A percentile compares a stretch with the other conserved stretches of the same genome.
Evolutionary conservation across 345 rosid species (phyloP).

Genomic region (Sapria himalayana): DNA sequence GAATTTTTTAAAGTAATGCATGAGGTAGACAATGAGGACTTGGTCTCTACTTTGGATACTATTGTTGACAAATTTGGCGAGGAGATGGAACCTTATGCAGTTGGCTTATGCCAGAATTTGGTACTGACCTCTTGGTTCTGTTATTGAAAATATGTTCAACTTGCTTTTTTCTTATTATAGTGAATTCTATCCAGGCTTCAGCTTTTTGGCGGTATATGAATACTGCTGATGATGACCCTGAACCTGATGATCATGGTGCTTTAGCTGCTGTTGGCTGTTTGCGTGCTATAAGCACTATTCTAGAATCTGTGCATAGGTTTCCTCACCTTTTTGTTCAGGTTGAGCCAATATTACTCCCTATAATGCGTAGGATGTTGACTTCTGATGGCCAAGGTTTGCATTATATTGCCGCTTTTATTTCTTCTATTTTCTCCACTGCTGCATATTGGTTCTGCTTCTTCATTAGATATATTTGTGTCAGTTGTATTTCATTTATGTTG

Average conservation of each 20-base stretch:
- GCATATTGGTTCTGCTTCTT: no score
- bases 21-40: slow-evolving; percentile 96
- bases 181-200: slow-evolving; percentile 36
- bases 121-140: slow-evolving; percentile 16
- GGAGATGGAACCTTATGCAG: slow-evolving; percentile 92
- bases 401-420: no score
- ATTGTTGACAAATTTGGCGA: slow-evolving; percentile 91
- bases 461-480: no score
- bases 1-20: no score
- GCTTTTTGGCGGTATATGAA: slow-evolving; percentile 94
- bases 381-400: slow-evolving; percentile 82
- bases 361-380: slow-evolving; percentile 87
- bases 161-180: not conserved
- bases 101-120: slow-evolving; percentile 86
- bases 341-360: slow-evolving; percentile 78
- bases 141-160: not conserved
- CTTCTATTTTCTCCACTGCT: no score
- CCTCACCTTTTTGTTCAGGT: slow-evolving; percentile 72
- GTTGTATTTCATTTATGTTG: not conserved
- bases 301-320: slow-evolving; percentile 82
- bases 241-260: slow-evolving; percentile 77
- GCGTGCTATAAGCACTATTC: slow-evolving; percentile 93
- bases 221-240: slow-evolving; percentile 72
- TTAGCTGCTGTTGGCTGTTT: slow-evolving; percentile 90
- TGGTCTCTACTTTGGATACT: slow-evolving; percentile 78